phyloP scores from a whole-genome alignment of 2,329 filamentous ascomycete species.

The Lachnellula subtilissima region DNA sequence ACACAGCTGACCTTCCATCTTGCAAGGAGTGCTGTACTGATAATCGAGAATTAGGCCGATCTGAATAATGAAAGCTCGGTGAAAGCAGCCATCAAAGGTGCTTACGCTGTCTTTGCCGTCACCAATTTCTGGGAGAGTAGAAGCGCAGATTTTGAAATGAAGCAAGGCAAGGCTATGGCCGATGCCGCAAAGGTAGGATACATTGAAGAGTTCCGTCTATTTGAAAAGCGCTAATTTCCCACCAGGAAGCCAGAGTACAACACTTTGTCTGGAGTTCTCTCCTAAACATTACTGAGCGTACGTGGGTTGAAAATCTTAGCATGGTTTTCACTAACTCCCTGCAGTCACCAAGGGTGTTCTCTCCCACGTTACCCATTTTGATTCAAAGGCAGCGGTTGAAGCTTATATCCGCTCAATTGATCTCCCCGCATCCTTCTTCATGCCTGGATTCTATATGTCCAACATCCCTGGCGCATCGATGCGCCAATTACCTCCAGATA shows the following conservation, averaged over 20 bases:
- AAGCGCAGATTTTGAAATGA: slow-evolving; percentile 37
- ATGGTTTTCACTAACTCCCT: neutral
- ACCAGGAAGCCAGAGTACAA: slow-evolving; percentile 37
- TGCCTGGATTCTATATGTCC: slow-evolving; percentile 48
- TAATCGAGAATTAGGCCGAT: slow-evolving; percentile 31
- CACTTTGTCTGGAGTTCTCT: slow-evolving; percentile 45
- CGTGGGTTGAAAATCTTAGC: slow-evolving; percentile 13
- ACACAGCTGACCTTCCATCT: too few species aligned
- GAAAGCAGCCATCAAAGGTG: slow-evolving; percentile 27
- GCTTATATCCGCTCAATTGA: slow-evolving; percentile 33
- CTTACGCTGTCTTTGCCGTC: slow-evolving; percentile 31
- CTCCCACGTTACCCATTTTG: slow-evolving; percentile 35
- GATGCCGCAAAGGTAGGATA: slow-evolving; percentile 40
- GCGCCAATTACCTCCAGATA: slow-evolving; percentile 24
- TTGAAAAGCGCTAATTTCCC: slow-evolving; percentile 5
- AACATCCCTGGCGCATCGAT: slow-evolving; percentile 36
- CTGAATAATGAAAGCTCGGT: slow-evolving; percentile 39
- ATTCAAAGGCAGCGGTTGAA: slow-evolving; percentile 37
- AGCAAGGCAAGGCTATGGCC: slow-evolving; percentile 45
- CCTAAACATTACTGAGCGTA: slow-evolving; percentile 36
- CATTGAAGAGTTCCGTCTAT: too few species aligned
- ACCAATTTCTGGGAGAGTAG: slow-evolving; percentile 33
- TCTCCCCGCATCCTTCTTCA: slow-evolving; percentile 44
- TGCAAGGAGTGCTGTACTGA: neutral
- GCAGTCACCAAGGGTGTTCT: slow-evolving; percentile 39